These are phyloP conservation scores for Boletus rubropictus DNA, from an alignment of 768 basidiomycete genomes.

Conservation along the genomic window DNA sequence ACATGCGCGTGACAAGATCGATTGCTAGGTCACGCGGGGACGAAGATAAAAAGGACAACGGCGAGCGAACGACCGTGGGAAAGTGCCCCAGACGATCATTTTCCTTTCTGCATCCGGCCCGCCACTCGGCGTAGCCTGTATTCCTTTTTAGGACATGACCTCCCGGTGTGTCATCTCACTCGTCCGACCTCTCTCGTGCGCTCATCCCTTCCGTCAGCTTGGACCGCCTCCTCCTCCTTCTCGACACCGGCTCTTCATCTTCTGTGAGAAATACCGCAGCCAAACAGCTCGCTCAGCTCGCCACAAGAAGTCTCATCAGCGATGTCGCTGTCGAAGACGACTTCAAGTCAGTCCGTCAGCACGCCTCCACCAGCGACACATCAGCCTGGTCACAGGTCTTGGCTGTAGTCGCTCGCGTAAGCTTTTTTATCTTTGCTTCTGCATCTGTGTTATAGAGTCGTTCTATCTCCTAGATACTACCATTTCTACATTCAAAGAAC, in stretches of 20 bases:
- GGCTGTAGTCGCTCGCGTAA: conserved; percentile 82
- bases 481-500: conserved; percentile 87
- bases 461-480: conserved; percentile 59
- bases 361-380: conserved; percentile 54
- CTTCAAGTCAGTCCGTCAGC: conserved; percentile 54
- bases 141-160: conserved; percentile 61
- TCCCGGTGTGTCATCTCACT: conserved; percentile 48
- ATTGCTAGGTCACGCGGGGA: conserved; percentile 37
- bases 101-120: conserved; percentile 33
- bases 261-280: conserved; percentile 93
- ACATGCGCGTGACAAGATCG: conserved; percentile 32
- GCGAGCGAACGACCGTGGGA: conserved; percentile 39
- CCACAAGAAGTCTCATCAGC: conserved; percentile 76
- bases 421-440: conserved; percentile 10
- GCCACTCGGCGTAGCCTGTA: conserved; percentile 48
- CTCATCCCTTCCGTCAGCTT: conserved; percentile 47
- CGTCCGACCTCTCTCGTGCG: neutral
- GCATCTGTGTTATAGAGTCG: neutral
- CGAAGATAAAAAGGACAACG: conserved; percentile 63
- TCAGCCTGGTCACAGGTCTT: conserved; percentile 88
- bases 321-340: conserved; percentile 81
- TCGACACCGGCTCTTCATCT: conserved; percentile 90
- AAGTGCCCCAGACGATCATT: conserved; percentile 47
- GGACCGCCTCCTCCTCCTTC: conserved; percentile 92
- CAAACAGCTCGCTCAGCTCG: conserved; percentile 90